Evolutionary conservation across 2,329 filamentous ascomycete genomes (phyloP).

Genomic region (Pestalotiopsis sp.): DNA sequence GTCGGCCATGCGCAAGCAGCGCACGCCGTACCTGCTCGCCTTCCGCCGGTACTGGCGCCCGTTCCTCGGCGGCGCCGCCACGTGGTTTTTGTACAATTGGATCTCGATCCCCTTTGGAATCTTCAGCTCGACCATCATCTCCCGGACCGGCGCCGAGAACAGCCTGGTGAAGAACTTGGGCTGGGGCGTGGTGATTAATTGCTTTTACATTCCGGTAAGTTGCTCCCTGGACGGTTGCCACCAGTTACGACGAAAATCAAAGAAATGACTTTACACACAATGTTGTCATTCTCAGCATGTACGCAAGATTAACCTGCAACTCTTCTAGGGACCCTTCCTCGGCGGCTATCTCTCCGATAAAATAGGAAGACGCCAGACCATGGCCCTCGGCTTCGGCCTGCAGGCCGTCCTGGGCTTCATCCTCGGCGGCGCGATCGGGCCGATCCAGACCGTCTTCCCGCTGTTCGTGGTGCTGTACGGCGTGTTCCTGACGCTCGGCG

Average conservation of each 20-base stretch:
- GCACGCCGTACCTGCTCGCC: constrained; percentile 48
- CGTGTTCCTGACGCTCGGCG: constrained; percentile 49
- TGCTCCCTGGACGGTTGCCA: neutral
- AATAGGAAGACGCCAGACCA: constrained; percentile 52
- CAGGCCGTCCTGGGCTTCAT: constrained; percentile 51
- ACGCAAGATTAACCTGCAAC: too few species aligned
- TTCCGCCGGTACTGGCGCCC: constrained; percentile 51
- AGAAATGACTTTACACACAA: neutral
- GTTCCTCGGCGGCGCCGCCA: constrained; percentile 47
- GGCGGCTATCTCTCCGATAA: constrained; percentile 51
- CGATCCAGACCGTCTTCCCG: constrained; percentile 48
- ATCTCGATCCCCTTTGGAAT: constrained; percentile 58
- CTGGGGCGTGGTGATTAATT: constrained; percentile 50
- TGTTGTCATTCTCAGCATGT: neutral
- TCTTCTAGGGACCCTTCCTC: constrained; percentile 38
- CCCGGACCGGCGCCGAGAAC: constrained; percentile 40
- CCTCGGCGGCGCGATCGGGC: constrained; percentile 46
- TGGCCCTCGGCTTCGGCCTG: constrained; percentile 50
- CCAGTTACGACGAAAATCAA: neutral
- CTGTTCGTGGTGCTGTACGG: constrained; percentile 55
- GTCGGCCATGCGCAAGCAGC: constrained; percentile 46
- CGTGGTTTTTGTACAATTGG: constrained; percentile 59
- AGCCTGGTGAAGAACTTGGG: constrained; percentile 46
- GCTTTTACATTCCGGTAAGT: constrained; percentile 46
- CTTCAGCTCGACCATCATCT: constrained; percentile 56